These are phyloP conservation scores for Aphanocladium album DNA, from an alignment of 2,329 filamentous ascomycete genomes.

Conservation along the genomic window DNA sequence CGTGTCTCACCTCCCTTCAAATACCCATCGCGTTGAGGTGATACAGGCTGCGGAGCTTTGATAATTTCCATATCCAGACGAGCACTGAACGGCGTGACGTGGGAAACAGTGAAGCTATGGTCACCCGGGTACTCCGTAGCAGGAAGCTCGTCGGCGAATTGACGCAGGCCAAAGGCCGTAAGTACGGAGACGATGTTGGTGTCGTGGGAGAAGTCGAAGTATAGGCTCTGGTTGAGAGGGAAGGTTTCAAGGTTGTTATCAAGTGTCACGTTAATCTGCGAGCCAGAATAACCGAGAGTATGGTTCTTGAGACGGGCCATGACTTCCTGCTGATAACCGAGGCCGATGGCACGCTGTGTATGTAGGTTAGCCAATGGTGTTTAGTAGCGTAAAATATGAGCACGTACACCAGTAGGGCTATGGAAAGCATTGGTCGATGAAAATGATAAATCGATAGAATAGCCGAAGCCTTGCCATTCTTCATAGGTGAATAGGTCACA, in stretches of 20 bases:
- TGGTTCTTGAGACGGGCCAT: constrained; percentile 66
- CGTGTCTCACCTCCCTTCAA: constrained; percentile 49
- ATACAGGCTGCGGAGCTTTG: constrained; percentile 58
- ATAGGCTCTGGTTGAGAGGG: constrained; percentile 66
- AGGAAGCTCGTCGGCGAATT: constrained; percentile 59
- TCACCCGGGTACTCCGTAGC: constrained; percentile 48
- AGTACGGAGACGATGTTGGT: constrained; percentile 67
- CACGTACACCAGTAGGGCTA: constrained; percentile 54
- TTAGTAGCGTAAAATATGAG: background rate
- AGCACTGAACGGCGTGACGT: constrained; percentile 67
- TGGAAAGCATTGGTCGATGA: constrained; percentile 57
- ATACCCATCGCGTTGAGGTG: constrained; percentile 50
- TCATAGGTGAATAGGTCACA: constrained; percentile 70
- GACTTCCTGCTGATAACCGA: constrained; percentile 69
- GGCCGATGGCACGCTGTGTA: constrained; percentile 58
- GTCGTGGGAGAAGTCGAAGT: constrained; percentile 76
- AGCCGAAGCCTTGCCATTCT: constrained; percentile 70
- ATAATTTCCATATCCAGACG: constrained; percentile 72
- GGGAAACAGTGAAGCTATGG: constrained; percentile 60
- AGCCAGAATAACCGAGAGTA: constrained; percentile 52
- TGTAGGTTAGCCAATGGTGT: background rate
- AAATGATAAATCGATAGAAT: constrained; percentile 64
- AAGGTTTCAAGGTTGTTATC: constrained; percentile 65
- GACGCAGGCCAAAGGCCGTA: constrained; percentile 65
- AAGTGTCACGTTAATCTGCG: constrained; percentile 64